Percentiles rank a stretch among this genome's conserved stretches.
Conservation (phyloP, 192 early-diverging fungal genomes). For the Funneliformis geosporum region DNA sequence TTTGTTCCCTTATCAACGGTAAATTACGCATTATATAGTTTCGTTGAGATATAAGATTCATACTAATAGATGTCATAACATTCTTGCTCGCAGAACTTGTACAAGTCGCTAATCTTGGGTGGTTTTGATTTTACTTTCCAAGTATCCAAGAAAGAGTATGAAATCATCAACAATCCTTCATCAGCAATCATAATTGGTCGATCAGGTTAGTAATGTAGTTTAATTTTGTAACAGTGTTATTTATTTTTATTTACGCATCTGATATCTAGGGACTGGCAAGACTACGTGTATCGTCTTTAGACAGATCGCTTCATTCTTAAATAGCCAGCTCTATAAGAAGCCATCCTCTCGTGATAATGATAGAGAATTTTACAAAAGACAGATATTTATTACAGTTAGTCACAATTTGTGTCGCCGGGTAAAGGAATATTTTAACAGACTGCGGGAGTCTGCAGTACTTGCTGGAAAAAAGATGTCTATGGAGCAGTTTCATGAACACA, state of each 20-base stretch:
- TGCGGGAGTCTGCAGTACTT: neutral
- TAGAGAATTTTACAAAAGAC: neutral
- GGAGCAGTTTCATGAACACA: slow-evolving; percentile 3
- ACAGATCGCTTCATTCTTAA: slow-evolving; percentile 9
- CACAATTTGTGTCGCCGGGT: neutral
- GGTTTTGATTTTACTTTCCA: slow-evolving; percentile 24
- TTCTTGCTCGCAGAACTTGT: slow-evolving; percentile 3
- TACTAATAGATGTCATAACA: neutral
- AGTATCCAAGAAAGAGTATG: slow-evolving; percentile 19
- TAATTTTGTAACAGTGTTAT: neutral
- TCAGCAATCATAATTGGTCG: slow-evolving; percentile 23
- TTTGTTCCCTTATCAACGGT: slow-evolving; percentile 30
- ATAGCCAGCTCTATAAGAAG: neutral
- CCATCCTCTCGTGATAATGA: neutral
- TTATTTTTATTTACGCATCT: neutral
- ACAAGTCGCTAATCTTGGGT: slow-evolving; percentile 4
- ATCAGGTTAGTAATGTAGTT: slow-evolving; percentile 20
- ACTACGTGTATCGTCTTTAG: slow-evolving; percentile 16
- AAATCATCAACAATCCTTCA: slow-evolving; percentile 15
- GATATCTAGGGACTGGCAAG: slow-evolving; percentile 17
- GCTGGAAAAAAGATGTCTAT: slow-evolving; percentile 7
- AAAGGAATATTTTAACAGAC: slow-evolving; percentile 18
- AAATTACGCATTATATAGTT: neutral
- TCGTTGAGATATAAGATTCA: neutral
- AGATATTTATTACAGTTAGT: slow-evolving; percentile 30